A percentile compares a stretch with the other conserved stretches of the same genome.
phyloP scores from a whole-genome alignment of 192 early-diverging fungal species.

The Podila epigama region DNA sequence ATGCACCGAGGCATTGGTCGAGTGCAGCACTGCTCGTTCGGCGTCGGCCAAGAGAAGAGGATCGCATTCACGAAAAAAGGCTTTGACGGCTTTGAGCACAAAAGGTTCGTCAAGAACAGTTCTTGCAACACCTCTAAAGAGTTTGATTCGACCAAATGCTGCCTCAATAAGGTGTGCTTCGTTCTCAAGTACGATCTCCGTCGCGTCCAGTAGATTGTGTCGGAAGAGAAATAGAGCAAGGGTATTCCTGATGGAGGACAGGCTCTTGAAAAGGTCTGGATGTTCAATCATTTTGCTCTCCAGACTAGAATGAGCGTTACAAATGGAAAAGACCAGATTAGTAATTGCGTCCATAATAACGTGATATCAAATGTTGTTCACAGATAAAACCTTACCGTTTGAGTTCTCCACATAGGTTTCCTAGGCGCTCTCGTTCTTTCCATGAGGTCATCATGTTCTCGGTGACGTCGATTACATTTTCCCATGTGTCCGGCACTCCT shows the following conservation, averaged over 20 bases:
- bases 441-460: conserved; percentile 23
- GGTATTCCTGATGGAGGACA: conserved; percentile 4
- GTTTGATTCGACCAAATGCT: conserved; percentile 33
- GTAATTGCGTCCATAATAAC: conserved; percentile 1
- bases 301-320: conserved; percentile 5
- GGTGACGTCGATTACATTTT: conserved; percentile 6
- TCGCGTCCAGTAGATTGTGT: too few relatives aligned
- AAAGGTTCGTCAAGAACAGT: conserved; percentile 34
- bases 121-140: conserved; percentile 19
- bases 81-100: conserved; percentile 4
- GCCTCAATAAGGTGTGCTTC: too few relatives aligned
- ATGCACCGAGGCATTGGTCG: conserved; percentile 5
- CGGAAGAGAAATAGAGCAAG: too few relatives aligned
- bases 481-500: conserved; percentile 10
- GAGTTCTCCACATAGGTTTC: conserved; percentile 20
- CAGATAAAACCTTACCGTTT: not conserved
- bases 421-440: conserved; percentile 22
- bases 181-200: too few relatives aligned
- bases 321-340: conserved; percentile 5
- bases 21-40: conserved; percentile 28
- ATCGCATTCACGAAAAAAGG: conserved; percentile 20
- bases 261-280: conserved; percentile 1
- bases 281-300: conserved; percentile 17
- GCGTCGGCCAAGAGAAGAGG: conserved; percentile 14
- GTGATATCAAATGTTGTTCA: conserved; percentile 1